phyloP scores from a whole-genome alignment of 2,329 filamentous ascomycete species.

The Thyridium curvatum region DNA sequence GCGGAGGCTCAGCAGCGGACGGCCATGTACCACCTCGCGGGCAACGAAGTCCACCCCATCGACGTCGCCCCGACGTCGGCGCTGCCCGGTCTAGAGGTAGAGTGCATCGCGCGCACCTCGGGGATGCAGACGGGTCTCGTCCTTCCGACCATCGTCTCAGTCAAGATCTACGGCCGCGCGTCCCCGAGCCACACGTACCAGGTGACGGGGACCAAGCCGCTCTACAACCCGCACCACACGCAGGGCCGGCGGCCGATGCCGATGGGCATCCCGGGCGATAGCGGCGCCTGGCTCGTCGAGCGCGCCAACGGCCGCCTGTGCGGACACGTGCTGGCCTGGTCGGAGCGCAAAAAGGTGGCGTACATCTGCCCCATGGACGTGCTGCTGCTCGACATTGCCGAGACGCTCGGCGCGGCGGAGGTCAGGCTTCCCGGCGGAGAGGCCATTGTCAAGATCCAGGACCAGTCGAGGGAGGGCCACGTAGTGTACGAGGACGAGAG shows the following conservation, averaged over 20 bases:
- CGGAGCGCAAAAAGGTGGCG: constrained; percentile 69
- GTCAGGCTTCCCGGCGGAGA: constrained; percentile 65
- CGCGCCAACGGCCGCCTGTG: constrained; percentile 72
- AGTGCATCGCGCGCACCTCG: constrained; percentile 82
- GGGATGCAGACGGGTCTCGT: constrained; percentile 77
- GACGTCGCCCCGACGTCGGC: constrained; percentile 52
- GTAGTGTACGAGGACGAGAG: constrained; percentile 55
- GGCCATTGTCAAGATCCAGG: constrained; percentile 25
- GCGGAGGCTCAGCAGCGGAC: background rate
- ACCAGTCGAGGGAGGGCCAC: background rate
- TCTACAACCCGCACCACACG: constrained; percentile 10
- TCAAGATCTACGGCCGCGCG: constrained; percentile 79
- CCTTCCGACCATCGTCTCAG: constrained; percentile 68
- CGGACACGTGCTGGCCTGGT: constrained; percentile 88
- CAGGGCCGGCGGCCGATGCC: constrained; percentile 19
- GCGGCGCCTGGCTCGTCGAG: constrained; percentile 88
- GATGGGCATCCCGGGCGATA: constrained; percentile 76
- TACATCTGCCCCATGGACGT: constrained; percentile 97
- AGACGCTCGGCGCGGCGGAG: constrained; percentile 63
- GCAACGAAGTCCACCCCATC: constrained; percentile 41
- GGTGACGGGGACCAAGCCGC: constrained; percentile 34
- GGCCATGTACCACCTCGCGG: constrained; percentile 17
- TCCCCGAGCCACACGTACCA: constrained; percentile 71
- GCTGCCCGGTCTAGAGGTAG: constrained; percentile 71
- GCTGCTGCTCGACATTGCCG: constrained; percentile 75